Base-by-base conservation (phyloP, 306 rosid genomes). In the Pterocarpus macrocarpus region DNA sequence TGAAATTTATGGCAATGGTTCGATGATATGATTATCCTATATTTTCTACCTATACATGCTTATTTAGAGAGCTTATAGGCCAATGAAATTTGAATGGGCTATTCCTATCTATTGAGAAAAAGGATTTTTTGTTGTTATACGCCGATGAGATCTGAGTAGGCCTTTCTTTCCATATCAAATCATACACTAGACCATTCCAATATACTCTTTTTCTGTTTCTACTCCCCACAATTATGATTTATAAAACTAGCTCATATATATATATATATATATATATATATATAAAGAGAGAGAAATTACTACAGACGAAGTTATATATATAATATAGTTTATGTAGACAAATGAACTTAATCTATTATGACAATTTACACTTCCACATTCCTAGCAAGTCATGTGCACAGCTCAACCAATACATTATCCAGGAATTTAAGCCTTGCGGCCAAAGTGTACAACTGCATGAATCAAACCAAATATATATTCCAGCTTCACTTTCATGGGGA, bases 401-500 rank as follows among this genome's bases (percentile, higher is more conserved):
- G 8, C 1, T 10, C 4, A 50, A 67, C 59, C 38, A 9, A 55
- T 15, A 13, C 7, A 66, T 53, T 67, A 55, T 43, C 34, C 67
- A 8, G 6, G 7, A 77, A 22, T 22, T 36, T 65, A 2, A 52
- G 7, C 50, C 47, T 64, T 55, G 7, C 13, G 30, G 7, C 36
- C 36, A 53, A 66, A 81, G 66, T 64, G 65, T 1, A 43, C 16
- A 67, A 0, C 8, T 33, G 50, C 16, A 64, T 28, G 0, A 67
- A 78, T 30, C 77, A 76, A 30, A 57, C 5, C 17, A 78, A 62
- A 76, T 50, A 1, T 47, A 39, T 15, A 22, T 63, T 41, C 58
- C 80, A 57, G 35, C 62, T 80, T 75, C 78, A 69, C 35, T 68
- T 68, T 73, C 65, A 76, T 16, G 3, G 32, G 9, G 36, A 72